Evolutionary conservation across 176 grass and related monocot species (phyloP).

Genomic region (Puccinellia tenuiflora): DNA sequence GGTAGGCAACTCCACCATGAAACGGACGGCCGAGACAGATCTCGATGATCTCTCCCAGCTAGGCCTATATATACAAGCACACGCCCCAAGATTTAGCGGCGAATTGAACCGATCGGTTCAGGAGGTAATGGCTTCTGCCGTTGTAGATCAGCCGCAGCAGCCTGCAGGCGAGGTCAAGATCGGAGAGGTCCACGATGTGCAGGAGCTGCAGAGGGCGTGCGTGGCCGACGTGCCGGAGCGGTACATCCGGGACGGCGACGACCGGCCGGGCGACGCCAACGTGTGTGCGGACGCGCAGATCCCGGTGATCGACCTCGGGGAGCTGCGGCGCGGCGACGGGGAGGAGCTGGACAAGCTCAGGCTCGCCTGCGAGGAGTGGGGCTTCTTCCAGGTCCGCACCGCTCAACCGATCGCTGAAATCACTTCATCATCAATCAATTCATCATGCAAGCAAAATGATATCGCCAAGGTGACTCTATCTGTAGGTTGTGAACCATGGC

Average conservation of each 20-base stretch:
- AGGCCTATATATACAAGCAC: background rate
- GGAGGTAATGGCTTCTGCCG: slow-evolving; percentile 16
- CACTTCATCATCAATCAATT: too few relatives aligned
- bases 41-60: background rate
- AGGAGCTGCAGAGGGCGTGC: slow-evolving; percentile 53
- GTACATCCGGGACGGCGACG: slow-evolving; percentile 50
- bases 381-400: slow-evolving; percentile 62
- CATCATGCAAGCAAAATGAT: too few relatives aligned
- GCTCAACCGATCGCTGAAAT: background rate
- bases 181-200: slow-evolving; percentile 57
- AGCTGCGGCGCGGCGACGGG: slow-evolving; percentile 15
- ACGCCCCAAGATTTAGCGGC: background rate
- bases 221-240: slow-evolving; percentile 44
- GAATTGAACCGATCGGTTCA: background rate
- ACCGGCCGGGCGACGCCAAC: slow-evolving; percentile 33
- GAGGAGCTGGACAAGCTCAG: slow-evolving; percentile 51
- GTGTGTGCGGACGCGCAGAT: slow-evolving; percentile 22
- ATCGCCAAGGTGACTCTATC: too few relatives aligned
- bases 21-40: background rate
- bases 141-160: background rate
- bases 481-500: slow-evolving; percentile 80
- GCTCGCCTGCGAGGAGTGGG: slow-evolving; percentile 73
- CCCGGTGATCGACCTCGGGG: slow-evolving; percentile 61
- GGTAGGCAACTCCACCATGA: slow-evolving; percentile 5
- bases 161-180: slow-evolving; percentile 19